A percentile compares a stretch with the other conserved stretches of the same genome.
phyloP scores from a whole-genome alignment of 805 yeast species.

The Blastobotrys chiropterorum region DNA sequence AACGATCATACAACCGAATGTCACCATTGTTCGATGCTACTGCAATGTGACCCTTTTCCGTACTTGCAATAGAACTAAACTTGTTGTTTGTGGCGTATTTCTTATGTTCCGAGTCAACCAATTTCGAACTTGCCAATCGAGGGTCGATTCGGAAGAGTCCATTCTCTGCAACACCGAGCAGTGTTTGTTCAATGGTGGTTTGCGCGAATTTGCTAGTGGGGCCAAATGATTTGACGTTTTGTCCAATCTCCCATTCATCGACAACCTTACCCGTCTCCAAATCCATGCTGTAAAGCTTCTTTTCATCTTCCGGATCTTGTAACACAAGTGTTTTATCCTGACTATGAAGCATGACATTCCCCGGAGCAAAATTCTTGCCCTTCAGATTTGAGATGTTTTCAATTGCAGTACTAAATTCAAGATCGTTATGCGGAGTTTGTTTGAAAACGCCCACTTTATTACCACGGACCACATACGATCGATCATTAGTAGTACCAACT shows the following conservation, averaged over 20 bases:
- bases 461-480: slow-evolving; percentile 77
- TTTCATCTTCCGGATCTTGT: slow-evolving; percentile 43
- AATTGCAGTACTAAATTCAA: slow-evolving; percentile 65
- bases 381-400: slow-evolving; percentile 46
- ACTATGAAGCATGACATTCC: slow-evolving; percentile 67
- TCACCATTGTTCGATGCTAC: slow-evolving; percentile 74
- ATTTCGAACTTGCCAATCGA: slow-evolving; percentile 50
- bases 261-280: slow-evolving; percentile 70
- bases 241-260: slow-evolving; percentile 71
- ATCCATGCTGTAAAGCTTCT: slow-evolving; percentile 66
- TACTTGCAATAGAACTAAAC: slow-evolving; percentile 61
- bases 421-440: slow-evolving; percentile 42
- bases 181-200: slow-evolving; percentile 63
- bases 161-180: slow-evolving; percentile 61
- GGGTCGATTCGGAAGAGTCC: slow-evolving; percentile 78
- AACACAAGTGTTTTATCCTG: slow-evolving; percentile 65
- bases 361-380: slow-evolving; percentile 50
- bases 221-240: slow-evolving; percentile 49
- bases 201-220: slow-evolving; percentile 73
- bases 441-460: slow-evolving; percentile 75
- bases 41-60: slow-evolving; percentile 67
- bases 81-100: slow-evolving; percentile 48
- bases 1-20: slow-evolving; percentile 61
- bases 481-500: slow-evolving; percentile 61
- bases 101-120: slow-evolving; percentile 53